Evolutionary conservation across 2,329 filamentous ascomycete genomes (phyloP), one percentile per base, ranked within the genome.

Genomic region (Ophiobolus disseminans): DNA sequence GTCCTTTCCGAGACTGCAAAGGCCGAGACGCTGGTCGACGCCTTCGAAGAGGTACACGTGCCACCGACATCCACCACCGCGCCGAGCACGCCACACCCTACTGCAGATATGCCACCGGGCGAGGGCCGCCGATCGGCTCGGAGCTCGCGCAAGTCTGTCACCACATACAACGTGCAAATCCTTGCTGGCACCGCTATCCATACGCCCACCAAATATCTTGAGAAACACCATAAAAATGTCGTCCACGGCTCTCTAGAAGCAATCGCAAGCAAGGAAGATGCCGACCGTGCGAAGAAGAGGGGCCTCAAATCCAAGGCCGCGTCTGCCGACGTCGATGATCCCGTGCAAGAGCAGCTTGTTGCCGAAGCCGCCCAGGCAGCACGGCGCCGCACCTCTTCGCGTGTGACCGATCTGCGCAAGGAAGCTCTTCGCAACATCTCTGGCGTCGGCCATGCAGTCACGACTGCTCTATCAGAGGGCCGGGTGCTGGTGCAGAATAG

Each of bases 101-200:
- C 57, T 6, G 50, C 54, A 23, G 59, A 53, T n/a, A 47, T 52
- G 30, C 42, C 56, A 38, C 55, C 48, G 45, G 64, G 58, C 49
- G 66, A 60, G 52, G 51, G 51, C 42, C 64, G 63, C 47, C 66
- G 70, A 6, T 57, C 69, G 19, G 57, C 62, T 34, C 82, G 84
- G 47, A 78, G 82, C 52, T 80, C 80, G 59, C 82, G 86, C 62
- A 75, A 78, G 28, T 80, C 78, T 43, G 75, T 84, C 14, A 80
- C 82, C 10, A 82, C 86, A 13, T 90, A 90, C 74, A 90, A 90
- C 61, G 74, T 88, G 13, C 78, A 83, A 55, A 80, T 82, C 60
- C 76, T 88, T 41, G 81, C 79, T 48, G 85, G 86, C 57, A 88
- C 83, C 38, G 79, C 81, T 21, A 78, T 81, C 34, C 85, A 87